Percentiles rank a stretch among this genome's conserved stretches.
These are phyloP conservation scores for Lasiodiplodia citricola DNA, from an alignment of 2,329 filamentous ascomycete genomes.

Conservation along the genomic window DNA sequence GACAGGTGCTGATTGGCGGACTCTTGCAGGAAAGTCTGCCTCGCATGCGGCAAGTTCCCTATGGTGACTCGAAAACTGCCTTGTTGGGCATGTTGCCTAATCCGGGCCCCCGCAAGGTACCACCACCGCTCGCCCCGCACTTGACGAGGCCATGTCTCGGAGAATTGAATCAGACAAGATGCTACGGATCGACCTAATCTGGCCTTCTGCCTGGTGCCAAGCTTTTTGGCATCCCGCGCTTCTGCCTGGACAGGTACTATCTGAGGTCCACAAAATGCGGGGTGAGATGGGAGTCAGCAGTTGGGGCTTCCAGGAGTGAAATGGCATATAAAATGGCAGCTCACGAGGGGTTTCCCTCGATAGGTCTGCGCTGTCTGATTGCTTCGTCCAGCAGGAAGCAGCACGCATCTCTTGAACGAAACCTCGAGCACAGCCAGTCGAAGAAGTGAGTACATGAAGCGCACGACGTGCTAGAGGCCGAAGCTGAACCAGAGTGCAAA, in stretches of 20 bases:
- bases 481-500: too few species aligned
- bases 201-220: slow-evolving; percentile 15
- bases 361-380: not conserved
- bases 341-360: not conserved
- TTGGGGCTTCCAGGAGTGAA: not conserved
- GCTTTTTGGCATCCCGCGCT: not conserved
- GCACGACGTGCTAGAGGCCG: too few species aligned
- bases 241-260: not conserved
- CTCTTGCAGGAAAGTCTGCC: not conserved
- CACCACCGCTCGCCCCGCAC: too few species aligned
- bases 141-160: not conserved
- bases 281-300: not conserved
- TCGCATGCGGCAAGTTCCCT: not conserved
- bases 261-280: not conserved
- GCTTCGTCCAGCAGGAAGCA: not conserved
- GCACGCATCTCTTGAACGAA: not conserved
- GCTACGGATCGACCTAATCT: not conserved
- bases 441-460: too few species aligned
- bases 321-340: not conserved
- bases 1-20: not conserved
- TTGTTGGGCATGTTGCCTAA: not conserved
- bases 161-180: not conserved
- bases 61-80: not conserved
- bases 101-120: not conserved
- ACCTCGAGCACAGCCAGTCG: too few species aligned